A percentile compares a stretch with the other conserved stretches of the same genome.
Evolutionary conservation across 805 yeast genomes (phyloP).

Genomic region (Spencermartinsiella europaea): DNA sequence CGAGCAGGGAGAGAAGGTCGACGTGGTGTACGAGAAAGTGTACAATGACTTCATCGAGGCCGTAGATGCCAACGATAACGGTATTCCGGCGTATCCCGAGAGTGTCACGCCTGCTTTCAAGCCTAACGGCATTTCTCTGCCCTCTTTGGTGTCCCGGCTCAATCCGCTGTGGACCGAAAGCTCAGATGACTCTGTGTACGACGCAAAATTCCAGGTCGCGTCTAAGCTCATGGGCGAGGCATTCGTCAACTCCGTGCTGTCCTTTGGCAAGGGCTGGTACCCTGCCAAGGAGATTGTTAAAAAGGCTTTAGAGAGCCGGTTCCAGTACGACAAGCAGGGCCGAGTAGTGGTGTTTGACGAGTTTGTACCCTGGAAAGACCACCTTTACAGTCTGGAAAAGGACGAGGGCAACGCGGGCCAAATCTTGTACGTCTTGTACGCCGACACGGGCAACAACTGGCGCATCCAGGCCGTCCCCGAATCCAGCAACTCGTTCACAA

Average conservation of each 20-base stretch:
- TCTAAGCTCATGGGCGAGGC: constrained; percentile 78
- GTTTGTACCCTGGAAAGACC: constrained; percentile 95
- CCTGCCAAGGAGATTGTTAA: constrained; percentile 80
- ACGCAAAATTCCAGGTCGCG: constrained; percentile 62
- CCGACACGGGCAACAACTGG: constrained; percentile 67
- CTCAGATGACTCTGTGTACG: constrained; percentile 56
- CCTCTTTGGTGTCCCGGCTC: constrained; percentile 69
- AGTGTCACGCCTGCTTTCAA: constrained; percentile 58
- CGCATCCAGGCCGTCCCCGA: constrained; percentile 90
- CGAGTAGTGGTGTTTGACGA: constrained; percentile 66
- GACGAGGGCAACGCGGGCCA: constrained; percentile 39
- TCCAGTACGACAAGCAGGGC: constrained; percentile 60
- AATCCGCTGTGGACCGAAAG: constrained; percentile 84
- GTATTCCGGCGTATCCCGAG: constrained; percentile 65
- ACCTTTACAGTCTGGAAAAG: constrained; percentile 67
- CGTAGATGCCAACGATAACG: constrained; percentile 94
- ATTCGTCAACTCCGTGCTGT: constrained; percentile 60
- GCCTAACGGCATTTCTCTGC: constrained; percentile 69
- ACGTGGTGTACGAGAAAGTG: constrained; percentile 65
- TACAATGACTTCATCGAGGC: constrained; percentile 86
- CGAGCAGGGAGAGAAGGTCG: constrained; percentile 40
- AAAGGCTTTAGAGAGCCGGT: constrained; percentile 60
- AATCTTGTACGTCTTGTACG: constrained; percentile 72
- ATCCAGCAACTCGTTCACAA: constrained; percentile 70
- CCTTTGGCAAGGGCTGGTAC: constrained; percentile 81